A percentile compares a stretch with the other conserved stretches of the same genome.
Evolutionary conservation across 2,329 filamentous ascomycete species (phyloP).

Genomic region (Pseudopyrenochaeta lycopersici): DNA sequence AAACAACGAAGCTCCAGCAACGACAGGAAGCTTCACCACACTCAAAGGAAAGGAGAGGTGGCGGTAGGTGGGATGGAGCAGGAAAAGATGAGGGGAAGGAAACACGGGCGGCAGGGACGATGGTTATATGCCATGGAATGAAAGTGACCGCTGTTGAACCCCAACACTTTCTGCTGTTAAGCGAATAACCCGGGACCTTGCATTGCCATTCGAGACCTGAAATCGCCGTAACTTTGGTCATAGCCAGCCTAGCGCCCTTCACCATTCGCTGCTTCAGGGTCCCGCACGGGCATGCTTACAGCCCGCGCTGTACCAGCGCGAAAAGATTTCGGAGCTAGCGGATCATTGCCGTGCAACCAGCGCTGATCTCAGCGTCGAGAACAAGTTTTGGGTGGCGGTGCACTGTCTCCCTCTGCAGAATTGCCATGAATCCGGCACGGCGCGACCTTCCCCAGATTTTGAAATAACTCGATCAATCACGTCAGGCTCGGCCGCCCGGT

Average conservation of each 20-base stretch:
- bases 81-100: slow-evolving; percentile 21
- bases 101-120: slow-evolving; percentile 18
- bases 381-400: slow-evolving; percentile 31
- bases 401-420: slow-evolving; percentile 12
- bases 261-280: slow-evolving; percentile 29
- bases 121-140: slow-evolving; percentile 38
- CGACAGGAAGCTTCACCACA: slow-evolving; percentile 31
- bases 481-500: slow-evolving; percentile 4
- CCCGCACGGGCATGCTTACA: slow-evolving; percentile 22
- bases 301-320: slow-evolving; percentile 28
- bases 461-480: slow-evolving; percentile 12
- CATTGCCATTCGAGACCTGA: slow-evolving; percentile 34
- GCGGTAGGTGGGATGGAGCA: slow-evolving; percentile 23
- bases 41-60: slow-evolving; percentile 27
- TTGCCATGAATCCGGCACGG: slow-evolving; percentile 12
- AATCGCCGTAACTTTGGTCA: slow-evolving; percentile 30
- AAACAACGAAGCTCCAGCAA: slow-evolving; percentile 21
- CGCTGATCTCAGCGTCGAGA: slow-evolving; percentile 35
- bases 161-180: slow-evolving; percentile 33
- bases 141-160: slow-evolving; percentile 34
- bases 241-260: slow-evolving; percentile 25
- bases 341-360: slow-evolving; percentile 17
- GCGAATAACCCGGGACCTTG: slow-evolving; percentile 46
- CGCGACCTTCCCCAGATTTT: slow-evolving; percentile 34
- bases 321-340: slow-evolving; percentile 38